Percentiles rank a stretch among this genome's conserved stretches.
phyloP scores from a whole-genome alignment of 768 basidiomycete genomes.

The Lactarius akahatsu region DNA sequence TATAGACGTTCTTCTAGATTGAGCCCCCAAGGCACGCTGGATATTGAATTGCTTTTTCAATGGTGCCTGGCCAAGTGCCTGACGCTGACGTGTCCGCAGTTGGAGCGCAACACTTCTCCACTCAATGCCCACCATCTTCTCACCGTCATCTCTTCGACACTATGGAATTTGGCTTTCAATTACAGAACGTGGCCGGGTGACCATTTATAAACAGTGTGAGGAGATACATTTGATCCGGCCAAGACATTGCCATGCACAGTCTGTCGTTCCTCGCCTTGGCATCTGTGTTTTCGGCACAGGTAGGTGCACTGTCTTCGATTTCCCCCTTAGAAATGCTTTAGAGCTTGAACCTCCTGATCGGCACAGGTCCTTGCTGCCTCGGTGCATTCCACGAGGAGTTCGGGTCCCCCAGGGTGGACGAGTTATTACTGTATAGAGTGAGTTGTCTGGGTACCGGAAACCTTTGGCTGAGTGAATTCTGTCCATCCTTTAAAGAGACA shows the following conservation, averaged over 20 bases:
- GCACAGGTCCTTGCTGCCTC: not conserved
- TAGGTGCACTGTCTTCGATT: not conserved
- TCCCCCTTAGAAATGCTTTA: not conserved
- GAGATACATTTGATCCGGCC: not conserved
- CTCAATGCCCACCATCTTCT: not conserved
- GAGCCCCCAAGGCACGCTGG: too few relatives aligned
- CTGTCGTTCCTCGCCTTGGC: not conserved
- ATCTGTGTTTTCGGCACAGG: not conserved
- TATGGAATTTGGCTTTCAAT: not conserved
- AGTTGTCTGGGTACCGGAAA: not conserved
- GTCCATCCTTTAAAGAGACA: not conserved
- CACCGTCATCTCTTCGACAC: not conserved
- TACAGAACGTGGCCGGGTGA: too few relatives aligned
- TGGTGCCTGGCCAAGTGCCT: too few relatives aligned
- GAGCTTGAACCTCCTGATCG: not conserved
- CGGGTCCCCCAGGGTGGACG: not conserved
- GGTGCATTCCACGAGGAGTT: not conserved
- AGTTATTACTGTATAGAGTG: not conserved
- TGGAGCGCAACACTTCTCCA: not conserved
- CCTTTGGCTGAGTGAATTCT: not conserved
- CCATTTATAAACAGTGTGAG: not conserved
- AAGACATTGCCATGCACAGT: not conserved
- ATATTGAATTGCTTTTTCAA: too few relatives aligned
- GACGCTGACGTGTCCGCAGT: too few relatives aligned
- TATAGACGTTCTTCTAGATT: too few relatives aligned